Base-by-base conservation (phyloP, 2,329 filamentous ascomycete species). In the Alternaria sp. region DNA sequence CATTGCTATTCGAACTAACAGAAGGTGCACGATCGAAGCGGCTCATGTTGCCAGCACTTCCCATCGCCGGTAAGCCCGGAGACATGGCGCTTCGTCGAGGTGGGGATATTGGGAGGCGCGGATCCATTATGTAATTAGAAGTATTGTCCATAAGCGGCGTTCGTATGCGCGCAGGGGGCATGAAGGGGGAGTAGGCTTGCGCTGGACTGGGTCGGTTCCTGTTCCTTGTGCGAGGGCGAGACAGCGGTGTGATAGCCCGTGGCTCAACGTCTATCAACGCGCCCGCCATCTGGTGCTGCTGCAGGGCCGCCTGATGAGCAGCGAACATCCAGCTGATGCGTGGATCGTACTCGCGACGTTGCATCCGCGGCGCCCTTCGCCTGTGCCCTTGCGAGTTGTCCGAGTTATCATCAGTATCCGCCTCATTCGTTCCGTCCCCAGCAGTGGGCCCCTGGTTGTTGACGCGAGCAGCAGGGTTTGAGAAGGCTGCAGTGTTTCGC, bases 291-390 rank as follows among this genome's bases (percentile, higher is more conserved):
- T 76, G 71, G 25, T 75, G 70, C 46, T 77, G 72, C 51, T 76
- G 74, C 34, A 81, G 69, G 27, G 77, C 76, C 41, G 72, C 74
- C 59, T 78, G 78, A 44, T 81, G 78, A 32, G 79, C 74, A 61
- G 79, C 78, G 56, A 81, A 81, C 67, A 80, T 78, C 69, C 73
- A 76, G 60, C 78, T 80, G 55, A 81, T 80, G 38, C 78, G 72
- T 5, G 79, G 78, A 65, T 80, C 73, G 36, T 80, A 80, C 56
- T 78, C 76, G 56, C 73, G 73, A 20, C 66, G 76, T 43, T 71
- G 70, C 38, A 68, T 64, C 28, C 71, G 71, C 10, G 69, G 60
- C 18, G 60, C 63, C 20, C 73, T 60, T 30, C 66, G 69, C 25
- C 70, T 65, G 27, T 65, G 59, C 22, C 70, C 70, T 54, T 77